These are phyloP conservation scores for Tetrahymena elliotti DNA, from an alignment of 73 alveolate species.

Conservation along the genomic window DNA sequence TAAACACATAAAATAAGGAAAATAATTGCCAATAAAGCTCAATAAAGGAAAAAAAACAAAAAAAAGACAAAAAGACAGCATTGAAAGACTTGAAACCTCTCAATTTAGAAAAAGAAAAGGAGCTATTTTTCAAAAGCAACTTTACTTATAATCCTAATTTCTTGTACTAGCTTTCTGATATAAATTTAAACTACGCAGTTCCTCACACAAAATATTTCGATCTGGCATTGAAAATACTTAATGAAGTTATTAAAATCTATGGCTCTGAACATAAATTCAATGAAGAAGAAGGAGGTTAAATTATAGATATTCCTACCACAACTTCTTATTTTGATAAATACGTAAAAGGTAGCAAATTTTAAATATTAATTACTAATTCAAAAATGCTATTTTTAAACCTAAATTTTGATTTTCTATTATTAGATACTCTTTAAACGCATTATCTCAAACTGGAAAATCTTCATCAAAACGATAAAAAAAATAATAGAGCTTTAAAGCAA, in stretches of 20 bases:
- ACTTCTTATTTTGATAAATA: conserved; percentile 45
- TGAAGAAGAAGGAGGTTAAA: conserved; percentile 60
- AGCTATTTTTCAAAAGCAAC: conserved; percentile 52
- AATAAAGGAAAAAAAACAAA: not conserved
- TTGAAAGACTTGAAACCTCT: conserved; percentile 41
- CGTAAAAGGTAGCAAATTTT: not conserved
- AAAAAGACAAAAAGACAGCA: conserved; percentile 9
- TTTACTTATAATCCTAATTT: conserved; percentile 59
- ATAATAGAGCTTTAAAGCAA: not conserved
- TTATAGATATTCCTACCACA: conserved; percentile 55
- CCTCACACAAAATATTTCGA: conserved; percentile 39
- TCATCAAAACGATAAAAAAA: not conserved
- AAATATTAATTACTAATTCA: not conserved
- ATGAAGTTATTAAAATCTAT: conserved; percentile 45
- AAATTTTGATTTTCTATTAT: not conserved
- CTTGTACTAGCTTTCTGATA: conserved; percentile 43
- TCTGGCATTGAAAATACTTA: conserved; percentile 53
- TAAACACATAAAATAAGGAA: not conserved
- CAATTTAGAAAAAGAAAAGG: conserved; percentile 54
- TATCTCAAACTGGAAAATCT: not conserved
- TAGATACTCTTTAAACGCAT: not conserved
- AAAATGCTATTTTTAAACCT: not conserved
- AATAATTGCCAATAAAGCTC: not conserved
- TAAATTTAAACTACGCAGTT: conserved; percentile 21
- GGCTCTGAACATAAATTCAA: conserved; percentile 57